Evolutionary conservation across 208 protist genomes (phyloP).

Genomic region (Tritrichomonas foetus): DNA sequence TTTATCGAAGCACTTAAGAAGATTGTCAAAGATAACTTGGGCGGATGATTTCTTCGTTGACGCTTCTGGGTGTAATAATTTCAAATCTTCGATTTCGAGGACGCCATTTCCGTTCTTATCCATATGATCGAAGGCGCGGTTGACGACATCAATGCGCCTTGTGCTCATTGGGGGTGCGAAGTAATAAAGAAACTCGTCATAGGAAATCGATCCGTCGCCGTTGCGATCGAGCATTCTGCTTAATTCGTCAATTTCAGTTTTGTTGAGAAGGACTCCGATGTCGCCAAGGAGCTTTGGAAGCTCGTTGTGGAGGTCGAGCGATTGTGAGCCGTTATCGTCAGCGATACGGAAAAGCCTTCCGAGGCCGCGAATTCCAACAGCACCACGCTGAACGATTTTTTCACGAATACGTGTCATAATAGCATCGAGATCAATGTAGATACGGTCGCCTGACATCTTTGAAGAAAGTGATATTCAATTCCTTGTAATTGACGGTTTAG

Average conservation of each 20-base stretch:
- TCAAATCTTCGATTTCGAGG: not conserved
- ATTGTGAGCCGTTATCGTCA: conserved; percentile 3
- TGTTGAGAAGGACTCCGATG: not conserved
- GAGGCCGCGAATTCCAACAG: not conserved
- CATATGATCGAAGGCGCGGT: not conserved
- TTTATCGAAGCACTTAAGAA: conserved; percentile 14
- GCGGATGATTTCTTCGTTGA: not conserved
- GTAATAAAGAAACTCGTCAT: conserved; percentile 5
- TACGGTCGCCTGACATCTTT: too few relatives aligned
- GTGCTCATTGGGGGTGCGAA: not conserved
- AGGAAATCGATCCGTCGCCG: not conserved
- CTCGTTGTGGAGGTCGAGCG: not conserved
- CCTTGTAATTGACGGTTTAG: too few relatives aligned
- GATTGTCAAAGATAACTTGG: not conserved
- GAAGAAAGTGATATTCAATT: too few relatives aligned
- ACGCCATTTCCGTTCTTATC: not conserved
- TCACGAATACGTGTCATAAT: not conserved
- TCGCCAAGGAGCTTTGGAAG: not conserved
- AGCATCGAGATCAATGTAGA: not conserved
- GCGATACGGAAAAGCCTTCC: conserved; percentile 6
- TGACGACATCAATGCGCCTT: not conserved
- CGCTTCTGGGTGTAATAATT: not conserved
- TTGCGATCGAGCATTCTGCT: not conserved
- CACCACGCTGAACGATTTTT: not conserved
- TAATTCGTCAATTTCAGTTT: not conserved